phyloP scores from a whole-genome alignment of 2,329 filamentous ascomycete genomes.

The Aspergillus amoenus region DNA sequence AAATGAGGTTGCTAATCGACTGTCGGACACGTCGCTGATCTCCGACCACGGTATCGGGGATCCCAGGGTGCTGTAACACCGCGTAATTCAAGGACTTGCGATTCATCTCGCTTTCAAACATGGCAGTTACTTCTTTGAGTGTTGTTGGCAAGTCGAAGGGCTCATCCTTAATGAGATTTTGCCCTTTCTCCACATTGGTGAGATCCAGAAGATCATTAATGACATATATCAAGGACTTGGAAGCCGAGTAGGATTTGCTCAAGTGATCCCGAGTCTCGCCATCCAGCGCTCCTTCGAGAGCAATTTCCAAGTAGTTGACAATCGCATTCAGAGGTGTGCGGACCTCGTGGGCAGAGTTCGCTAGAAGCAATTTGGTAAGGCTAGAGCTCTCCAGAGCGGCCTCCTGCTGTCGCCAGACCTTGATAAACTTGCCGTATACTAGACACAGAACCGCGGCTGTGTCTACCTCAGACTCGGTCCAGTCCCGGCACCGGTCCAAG shows the following conservation, averaged over 20 bases:
- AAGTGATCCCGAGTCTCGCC: slow-evolving; percentile 82
- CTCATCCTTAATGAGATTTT: slow-evolving; percentile 75
- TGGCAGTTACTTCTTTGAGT: slow-evolving; percentile 72
- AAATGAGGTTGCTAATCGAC: slow-evolving; percentile 76
- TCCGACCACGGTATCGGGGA: slow-evolving; percentile 71
- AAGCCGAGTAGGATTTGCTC: slow-evolving; percentile 81
- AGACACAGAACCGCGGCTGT: slow-evolving; percentile 84
- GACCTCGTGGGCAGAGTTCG: slow-evolving; percentile 89
- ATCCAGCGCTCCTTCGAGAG: slow-evolving; percentile 76
- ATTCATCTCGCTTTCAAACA: slow-evolving; percentile 71
- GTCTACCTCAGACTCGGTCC: slow-evolving; percentile 85
- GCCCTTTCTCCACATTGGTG: slow-evolving; percentile 83
- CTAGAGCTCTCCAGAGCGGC: slow-evolving; percentile 78
- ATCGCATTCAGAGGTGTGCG: slow-evolving; percentile 89
- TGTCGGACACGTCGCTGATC: slow-evolving; percentile 80
- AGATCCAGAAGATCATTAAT: slow-evolving; percentile 90
- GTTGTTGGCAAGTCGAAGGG: slow-evolving; percentile 70
- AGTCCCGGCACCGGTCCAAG: slow-evolving; percentile 78
- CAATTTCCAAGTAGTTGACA: slow-evolving; percentile 92
- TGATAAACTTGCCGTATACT: slow-evolving; percentile 87
- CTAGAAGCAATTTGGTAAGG: slow-evolving; percentile 73
- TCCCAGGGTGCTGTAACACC: slow-evolving; percentile 63
- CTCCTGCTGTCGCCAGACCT: slow-evolving; percentile 91
- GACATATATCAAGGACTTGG: slow-evolving; percentile 88
- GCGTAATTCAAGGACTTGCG: slow-evolving; percentile 73